Percentiles rank a stretch among this genome's conserved stretches.
Evolutionary conservation across 352 stramenopile species (phyloP).

Genomic region (Pythium pyrilobum): DNA sequence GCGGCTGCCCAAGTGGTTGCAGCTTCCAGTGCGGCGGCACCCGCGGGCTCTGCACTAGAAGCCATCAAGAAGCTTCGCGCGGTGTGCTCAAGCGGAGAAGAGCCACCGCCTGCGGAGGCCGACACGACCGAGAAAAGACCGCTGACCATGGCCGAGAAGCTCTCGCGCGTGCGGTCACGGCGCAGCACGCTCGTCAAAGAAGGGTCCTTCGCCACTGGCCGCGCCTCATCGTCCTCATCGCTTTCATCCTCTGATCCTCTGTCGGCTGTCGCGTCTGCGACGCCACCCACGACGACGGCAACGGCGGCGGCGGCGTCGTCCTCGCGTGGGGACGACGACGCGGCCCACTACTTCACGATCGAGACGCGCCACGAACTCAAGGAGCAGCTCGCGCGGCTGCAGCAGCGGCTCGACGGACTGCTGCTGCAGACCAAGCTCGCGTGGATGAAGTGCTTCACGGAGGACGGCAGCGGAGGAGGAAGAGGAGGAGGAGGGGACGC

Average conservation of each 20-base stretch:
- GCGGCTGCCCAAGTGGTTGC: neutral
- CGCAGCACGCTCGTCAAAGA: conserved; percentile 9
- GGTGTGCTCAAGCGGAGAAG: neutral
- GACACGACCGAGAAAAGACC: neutral
- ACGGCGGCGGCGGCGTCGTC: no score
- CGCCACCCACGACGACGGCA: no score
- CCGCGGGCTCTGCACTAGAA: no score
- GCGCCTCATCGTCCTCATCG: no score
- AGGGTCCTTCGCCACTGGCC: neutral
- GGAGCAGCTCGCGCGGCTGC: conserved; percentile 31
- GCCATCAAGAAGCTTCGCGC: neutral
- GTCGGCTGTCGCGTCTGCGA: no score
- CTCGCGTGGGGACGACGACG: conserved; percentile 17
- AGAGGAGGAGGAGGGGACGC: neutral
- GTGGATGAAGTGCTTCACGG: conserved; percentile 57
- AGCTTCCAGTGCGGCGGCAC: neutral
- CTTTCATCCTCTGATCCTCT: no score
- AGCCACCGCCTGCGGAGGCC: neutral
- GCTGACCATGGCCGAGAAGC: conserved; percentile 19
- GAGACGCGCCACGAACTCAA: conserved; percentile 54
- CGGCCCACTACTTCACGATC: conserved; percentile 50
- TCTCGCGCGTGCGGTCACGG: conserved; percentile 12
- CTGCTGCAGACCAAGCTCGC: conserved; percentile 51
- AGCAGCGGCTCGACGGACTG: conserved; percentile 30
- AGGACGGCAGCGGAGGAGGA: neutral